Percentiles rank a stretch among this genome's conserved stretches.
Evolutionary conservation across 1,284 basidiomycete genomes (phyloP).

Genomic region (Takashimella koratensis): DNA sequence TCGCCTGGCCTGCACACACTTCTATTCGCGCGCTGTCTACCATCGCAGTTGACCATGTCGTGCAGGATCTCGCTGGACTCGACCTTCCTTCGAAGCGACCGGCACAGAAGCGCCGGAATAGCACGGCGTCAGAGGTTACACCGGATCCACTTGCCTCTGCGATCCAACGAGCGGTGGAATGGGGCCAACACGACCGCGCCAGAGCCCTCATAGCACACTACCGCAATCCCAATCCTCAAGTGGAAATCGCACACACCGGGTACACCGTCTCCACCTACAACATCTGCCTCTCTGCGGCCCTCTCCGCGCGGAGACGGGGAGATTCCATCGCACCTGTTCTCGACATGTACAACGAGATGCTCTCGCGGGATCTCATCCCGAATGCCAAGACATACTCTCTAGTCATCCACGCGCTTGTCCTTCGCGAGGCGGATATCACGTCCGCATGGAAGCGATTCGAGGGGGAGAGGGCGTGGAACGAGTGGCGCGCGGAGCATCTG

Average conservation of each 20-base stretch:
- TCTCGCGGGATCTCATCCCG: slow-evolving; percentile 63
- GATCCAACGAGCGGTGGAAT: not conserved
- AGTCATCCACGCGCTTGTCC: slow-evolving; percentile 66
- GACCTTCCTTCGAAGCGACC: slow-evolving; percentile 22
- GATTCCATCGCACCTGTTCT: slow-evolving; percentile 61
- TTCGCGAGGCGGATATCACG: slow-evolving; percentile 68
- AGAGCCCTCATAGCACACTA: slow-evolving; percentile 26
- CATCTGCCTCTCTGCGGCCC: slow-evolving; percentile 59
- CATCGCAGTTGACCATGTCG: slow-evolving; percentile 21
- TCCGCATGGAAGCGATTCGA: slow-evolving; percentile 54
- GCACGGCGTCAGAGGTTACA: slow-evolving; percentile 21
- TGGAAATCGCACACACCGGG: slow-evolving; percentile 20
- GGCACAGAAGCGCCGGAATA: slow-evolving; percentile 27
- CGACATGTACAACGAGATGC: slow-evolving; percentile 71
- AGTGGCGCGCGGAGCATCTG: slow-evolving; percentile 17
- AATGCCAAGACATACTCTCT: slow-evolving; percentile 64
- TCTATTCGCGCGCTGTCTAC: slow-evolving; percentile 18
- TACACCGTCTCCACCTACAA: slow-evolving; percentile 59
- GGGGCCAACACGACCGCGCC: slow-evolving; percentile 6
- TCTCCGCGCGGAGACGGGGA: slow-evolving; percentile 54
- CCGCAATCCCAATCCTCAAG: slow-evolving; percentile 14
- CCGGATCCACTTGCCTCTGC: not conserved
- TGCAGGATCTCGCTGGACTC: slow-evolving; percentile 40
- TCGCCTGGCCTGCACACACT: slow-evolving; percentile 12
- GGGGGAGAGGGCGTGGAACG: slow-evolving; percentile 20